phyloP scores from a whole-genome alignment of 352 stramenopile species.

The Globisporangium lucens region DNA sequence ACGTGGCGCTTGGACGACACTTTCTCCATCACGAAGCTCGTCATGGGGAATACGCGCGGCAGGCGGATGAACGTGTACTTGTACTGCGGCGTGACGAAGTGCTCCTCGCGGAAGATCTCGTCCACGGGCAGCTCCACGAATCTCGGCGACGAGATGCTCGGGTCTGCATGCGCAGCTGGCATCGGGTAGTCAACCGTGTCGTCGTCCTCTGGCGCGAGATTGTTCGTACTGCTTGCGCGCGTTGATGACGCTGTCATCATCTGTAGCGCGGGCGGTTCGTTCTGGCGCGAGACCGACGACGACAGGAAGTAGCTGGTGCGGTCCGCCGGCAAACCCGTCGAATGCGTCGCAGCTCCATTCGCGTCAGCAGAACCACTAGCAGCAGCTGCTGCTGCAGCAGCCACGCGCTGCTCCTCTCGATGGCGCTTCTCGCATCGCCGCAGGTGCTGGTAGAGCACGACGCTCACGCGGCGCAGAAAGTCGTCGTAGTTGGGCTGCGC shows the following conservation, averaged over 20 bases:
- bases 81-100: constrained; percentile 88
- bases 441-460: constrained; percentile 90
- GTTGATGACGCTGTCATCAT: neutral
- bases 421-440: constrained; percentile 80
- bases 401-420: constrained; percentile 53
- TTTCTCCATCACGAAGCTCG: constrained; percentile 82
- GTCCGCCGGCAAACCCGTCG: neutral
- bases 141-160: constrained; percentile 49
- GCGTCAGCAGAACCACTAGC: neutral
- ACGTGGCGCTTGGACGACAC: constrained; percentile 76
- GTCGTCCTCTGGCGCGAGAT: constrained; percentile 13
- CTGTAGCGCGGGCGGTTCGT: constrained; percentile 10
- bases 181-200: constrained; percentile 15
- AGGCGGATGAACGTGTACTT: constrained; percentile 85
- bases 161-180: constrained; percentile 11
- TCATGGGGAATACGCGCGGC: constrained; percentile 69
- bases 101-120: constrained; percentile 84
- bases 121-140: constrained; percentile 73
- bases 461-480: constrained; percentile 81
- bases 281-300: constrained; percentile 8
- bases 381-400: neutral
- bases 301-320: constrained; percentile 14
- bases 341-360: neutral
- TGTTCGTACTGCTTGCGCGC: constrained; percentile 6
- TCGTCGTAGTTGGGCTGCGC: constrained; percentile 91